Conservation (phyloP, 1,284 basidiomycete species). For the Fomitopsis betulina region DNA sequence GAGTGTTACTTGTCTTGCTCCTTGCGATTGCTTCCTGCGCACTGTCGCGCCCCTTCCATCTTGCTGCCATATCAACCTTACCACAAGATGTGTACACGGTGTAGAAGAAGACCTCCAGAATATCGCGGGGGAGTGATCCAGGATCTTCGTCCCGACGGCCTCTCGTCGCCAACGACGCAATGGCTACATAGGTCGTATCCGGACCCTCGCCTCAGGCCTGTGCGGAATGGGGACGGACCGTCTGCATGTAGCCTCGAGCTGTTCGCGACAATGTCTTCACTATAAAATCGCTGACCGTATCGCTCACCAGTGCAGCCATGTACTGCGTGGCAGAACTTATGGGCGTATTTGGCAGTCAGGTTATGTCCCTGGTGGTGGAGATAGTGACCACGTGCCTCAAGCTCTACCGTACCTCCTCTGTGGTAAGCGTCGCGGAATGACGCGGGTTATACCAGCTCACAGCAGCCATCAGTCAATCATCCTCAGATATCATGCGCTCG, state of each 20-base stretch:
- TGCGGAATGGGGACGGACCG: too few relatives aligned
- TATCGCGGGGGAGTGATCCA: too few relatives aligned
- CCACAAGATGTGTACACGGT: too few relatives aligned
- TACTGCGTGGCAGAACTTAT: conserved; percentile 89
- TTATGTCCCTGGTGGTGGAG: conserved; percentile 94
- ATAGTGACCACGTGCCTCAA: conserved; percentile 65
- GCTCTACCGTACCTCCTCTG: conserved; percentile 59
- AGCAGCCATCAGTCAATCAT: conserved; percentile 62
- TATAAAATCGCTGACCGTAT: background rate
- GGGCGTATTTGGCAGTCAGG: conserved; percentile 77
- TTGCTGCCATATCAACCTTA: background rate
- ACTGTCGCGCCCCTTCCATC: background rate
- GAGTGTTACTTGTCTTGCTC: background rate
- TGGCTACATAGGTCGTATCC: too few relatives aligned
- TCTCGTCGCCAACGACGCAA: too few relatives aligned
- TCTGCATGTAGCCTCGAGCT: too few relatives aligned
- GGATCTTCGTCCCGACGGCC: too few relatives aligned
- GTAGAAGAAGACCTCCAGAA: too few relatives aligned
- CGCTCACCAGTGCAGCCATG: conserved; percentile 56
- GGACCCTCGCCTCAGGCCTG: too few relatives aligned
- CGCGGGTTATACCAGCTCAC: conserved; percentile 43
- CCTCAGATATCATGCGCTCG: conserved; percentile 79
- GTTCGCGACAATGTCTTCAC: too few relatives aligned
- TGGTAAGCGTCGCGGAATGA: conserved; percentile 62
- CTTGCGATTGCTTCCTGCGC: background rate